Evolutionary conservation across 306 rosid species (phyloP), one percentile per base, ranked within the genome.

Genomic region (Macrotyloma uniflorum): DNA sequence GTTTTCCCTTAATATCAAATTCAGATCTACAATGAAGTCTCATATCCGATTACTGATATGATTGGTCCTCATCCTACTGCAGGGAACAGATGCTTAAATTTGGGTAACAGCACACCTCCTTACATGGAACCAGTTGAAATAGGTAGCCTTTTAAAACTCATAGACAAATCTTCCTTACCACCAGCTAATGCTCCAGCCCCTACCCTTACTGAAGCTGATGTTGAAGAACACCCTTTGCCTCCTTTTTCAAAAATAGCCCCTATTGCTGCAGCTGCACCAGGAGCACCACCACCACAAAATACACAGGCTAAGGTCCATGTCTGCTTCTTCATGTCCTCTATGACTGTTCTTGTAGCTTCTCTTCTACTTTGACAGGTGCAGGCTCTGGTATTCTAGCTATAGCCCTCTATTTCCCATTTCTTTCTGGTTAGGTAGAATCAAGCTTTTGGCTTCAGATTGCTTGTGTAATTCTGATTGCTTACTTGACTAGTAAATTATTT

Each of bases 211-310:
- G 79, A 28, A 33, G 59, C 51, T 6, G 89, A 89, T 36, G 92
- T 94, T 65, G 2, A 8, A 0, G 95, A 94, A 82, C 73, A 92
- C 16, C 97, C 98, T 46, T 73, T 92, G 83, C 92, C 98, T 18
- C n/a, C 85, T 0, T 49, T 76, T 78, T 46, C 83, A 32, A 5
- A 30, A 47, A 5, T 2, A 42, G 6, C 57, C 24, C 59, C 87
- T 22, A 16, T 76, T 11, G 51, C 57, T 36, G 80, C 45, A 33
- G 16, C 84, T n/a, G 1, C 74, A 18, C 71, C 80, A 14, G n/a
- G 15, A 35, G 6, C 87, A 28, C 83, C 88, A 57, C 22, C 89
- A 2, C 20, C 46, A 1, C 61, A 30, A 11, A 89, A 78, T 42
- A 82, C 86, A 11, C 90, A 90, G 78, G 71, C 87, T 0, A 87